Evolutionary conservation across 1,139 yeast species (phyloP).

Genomic region (Kodamaea arcana): DNA sequence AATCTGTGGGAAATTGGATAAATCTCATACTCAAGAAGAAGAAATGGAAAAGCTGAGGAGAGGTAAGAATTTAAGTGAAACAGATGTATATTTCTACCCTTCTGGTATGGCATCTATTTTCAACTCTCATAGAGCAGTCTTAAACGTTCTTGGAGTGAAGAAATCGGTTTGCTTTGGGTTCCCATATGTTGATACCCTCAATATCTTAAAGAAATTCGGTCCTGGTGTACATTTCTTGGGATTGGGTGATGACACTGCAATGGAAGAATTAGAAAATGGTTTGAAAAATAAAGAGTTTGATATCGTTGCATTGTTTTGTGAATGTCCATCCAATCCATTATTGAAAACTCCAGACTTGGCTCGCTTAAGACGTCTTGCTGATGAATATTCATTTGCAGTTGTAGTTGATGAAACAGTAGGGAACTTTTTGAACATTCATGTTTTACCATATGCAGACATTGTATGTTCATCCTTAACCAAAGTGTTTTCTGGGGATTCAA

Average conservation of each 20-base stretch:
- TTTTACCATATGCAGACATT: slow-evolving; percentile 77
- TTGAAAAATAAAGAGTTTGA: slow-evolving; percentile 61
- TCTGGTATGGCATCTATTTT: slow-evolving; percentile 93
- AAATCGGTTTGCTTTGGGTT: slow-evolving; percentile 91
- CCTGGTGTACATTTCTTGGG: slow-evolving; percentile 84
- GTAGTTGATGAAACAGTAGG: slow-evolving; percentile 95
- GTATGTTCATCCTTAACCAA: slow-evolving; percentile 86
- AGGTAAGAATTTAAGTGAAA: slow-evolving; percentile 38
- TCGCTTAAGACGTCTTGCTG: slow-evolving; percentile 61
- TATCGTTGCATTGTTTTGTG: slow-evolving; percentile 74
- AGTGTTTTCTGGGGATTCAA: slow-evolving; percentile 90
- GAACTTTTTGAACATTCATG: slow-evolving; percentile 79
- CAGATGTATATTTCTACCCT: slow-evolving; percentile 80
- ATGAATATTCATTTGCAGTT: slow-evolving; percentile 66
- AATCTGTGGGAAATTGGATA: slow-evolving; percentile 64
- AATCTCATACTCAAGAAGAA: slow-evolving; percentile 31
- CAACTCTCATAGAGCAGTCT: slow-evolving; percentile 68
- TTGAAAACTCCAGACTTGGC: slow-evolving; percentile 75
- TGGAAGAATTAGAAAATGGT: slow-evolving; percentile 58
- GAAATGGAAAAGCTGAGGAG: slow-evolving; percentile 30
- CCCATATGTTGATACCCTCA: slow-evolving; percentile 90
- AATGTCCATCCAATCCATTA: slow-evolving; percentile 91
- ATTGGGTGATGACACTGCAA: slow-evolving; percentile 70
- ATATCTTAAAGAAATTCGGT: slow-evolving; percentile 83
- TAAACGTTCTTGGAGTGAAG: slow-evolving; percentile 37